phyloP scores from a whole-genome alignment of 345 rosid species.

The Toxicodendron radicans region DNA sequence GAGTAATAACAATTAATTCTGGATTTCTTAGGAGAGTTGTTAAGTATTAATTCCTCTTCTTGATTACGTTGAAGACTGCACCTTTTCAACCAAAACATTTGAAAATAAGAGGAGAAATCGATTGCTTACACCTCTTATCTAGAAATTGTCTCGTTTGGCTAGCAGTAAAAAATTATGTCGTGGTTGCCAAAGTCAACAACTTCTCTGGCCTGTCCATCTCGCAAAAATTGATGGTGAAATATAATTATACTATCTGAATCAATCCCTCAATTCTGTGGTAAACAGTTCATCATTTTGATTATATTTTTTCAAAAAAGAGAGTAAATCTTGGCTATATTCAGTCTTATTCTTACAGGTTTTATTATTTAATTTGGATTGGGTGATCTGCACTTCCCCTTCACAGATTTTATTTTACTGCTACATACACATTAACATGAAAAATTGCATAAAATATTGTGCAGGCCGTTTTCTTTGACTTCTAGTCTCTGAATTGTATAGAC shows the following conservation, averaged over 20 bases:
- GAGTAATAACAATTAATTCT: background rate
- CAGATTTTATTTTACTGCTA: background rate
- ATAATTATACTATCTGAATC: too few species aligned
- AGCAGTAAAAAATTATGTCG: background rate
- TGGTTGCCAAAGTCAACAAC: background rate
- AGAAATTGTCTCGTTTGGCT: background rate
- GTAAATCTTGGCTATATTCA: too few species aligned
- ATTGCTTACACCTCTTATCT: background rate
- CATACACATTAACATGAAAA: too few species aligned
- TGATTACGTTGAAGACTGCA: background rate
- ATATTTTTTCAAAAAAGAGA: too few species aligned
- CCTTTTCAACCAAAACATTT: background rate
- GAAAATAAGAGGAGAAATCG: background rate
- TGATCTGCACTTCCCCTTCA: too few species aligned
- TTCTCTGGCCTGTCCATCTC: background rate
- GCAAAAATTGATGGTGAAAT: too few species aligned
- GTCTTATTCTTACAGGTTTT: too few species aligned
- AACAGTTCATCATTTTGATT: too few species aligned
- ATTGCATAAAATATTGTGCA: too few species aligned
- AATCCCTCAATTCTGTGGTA: too few species aligned
- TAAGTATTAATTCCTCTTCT: background rate
- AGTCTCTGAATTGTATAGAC: background rate
- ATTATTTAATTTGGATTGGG: too few species aligned
- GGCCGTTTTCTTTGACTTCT: background rate
- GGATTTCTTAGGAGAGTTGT: background rate